Conservation (phyloP, 257 asterid genomes). For the Jacaranda mimosifolia region DNA sequence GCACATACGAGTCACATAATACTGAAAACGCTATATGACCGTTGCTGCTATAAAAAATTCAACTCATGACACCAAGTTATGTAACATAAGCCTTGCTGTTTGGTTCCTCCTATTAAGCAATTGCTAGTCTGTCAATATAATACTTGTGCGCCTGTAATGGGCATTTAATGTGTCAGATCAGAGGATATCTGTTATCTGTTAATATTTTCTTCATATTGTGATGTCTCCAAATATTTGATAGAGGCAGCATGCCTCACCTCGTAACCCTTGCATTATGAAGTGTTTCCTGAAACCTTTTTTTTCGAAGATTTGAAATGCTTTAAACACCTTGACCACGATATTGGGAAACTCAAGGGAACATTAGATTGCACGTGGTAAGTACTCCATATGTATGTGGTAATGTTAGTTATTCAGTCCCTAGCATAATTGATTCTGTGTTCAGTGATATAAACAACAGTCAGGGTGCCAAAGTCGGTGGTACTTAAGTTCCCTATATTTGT, state of each 20-base stretch:
- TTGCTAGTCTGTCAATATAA: not conserved
- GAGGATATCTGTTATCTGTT: not conserved
- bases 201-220: not conserved
- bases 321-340: too few relatives aligned
- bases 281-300: too few relatives aligned
- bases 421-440: too few relatives aligned
- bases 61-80: not conserved
- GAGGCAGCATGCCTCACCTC: not conserved
- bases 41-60: not conserved
- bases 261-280: too few relatives aligned
- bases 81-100: slow-evolving; percentile 25
- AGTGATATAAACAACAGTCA: too few relatives aligned
- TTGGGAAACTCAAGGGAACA: too few relatives aligned
- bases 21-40: slow-evolving; percentile 45
- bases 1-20: slow-evolving; percentile 68
- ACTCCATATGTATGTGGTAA: too few relatives aligned
- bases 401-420: too few relatives aligned
- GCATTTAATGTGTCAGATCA: not conserved
- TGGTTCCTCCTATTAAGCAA: not conserved
- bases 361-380: too few relatives aligned
- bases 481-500: too few relatives aligned
- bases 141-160: not conserved
- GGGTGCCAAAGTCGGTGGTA: too few relatives aligned
- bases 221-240: not conserved
- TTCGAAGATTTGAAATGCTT: too few relatives aligned